These are phyloP conservation scores for Trifolium repens DNA, from an alignment of 306 rosid genomes.

Conservation along the genomic window DNA sequence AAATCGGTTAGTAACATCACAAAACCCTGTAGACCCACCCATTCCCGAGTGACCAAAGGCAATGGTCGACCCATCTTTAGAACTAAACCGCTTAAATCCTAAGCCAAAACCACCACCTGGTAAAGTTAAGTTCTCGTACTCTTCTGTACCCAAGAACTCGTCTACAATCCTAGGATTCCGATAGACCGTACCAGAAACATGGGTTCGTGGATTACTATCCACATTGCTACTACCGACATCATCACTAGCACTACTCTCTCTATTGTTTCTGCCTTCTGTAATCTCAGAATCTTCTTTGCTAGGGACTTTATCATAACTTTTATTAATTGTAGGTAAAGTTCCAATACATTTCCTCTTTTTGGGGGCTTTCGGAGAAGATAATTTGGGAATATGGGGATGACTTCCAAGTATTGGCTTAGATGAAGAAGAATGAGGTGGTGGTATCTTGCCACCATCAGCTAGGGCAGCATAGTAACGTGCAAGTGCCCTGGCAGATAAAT, in stretches of 20 bases:
- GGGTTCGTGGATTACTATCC: constrained; percentile 36
- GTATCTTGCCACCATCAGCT: constrained; percentile 79
- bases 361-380: constrained; percentile 48
- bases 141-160: constrained; percentile 79
- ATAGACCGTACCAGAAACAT: constrained; percentile 49
- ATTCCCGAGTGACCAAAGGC: constrained; percentile 96
- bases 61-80: constrained; percentile 63
- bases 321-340: constrained; percentile 36
- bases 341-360: constrained; percentile 47
- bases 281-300: constrained; percentile 28
- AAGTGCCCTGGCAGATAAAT: constrained; percentile 93
- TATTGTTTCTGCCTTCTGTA: constrained; percentile 30
- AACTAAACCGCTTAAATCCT: constrained; percentile 70
- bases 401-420: constrained; percentile 86
- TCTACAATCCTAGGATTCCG: constrained; percentile 73
- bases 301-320: constrained; percentile 40
- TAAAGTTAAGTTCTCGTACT: constrained; percentile 55
- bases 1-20: constrained; percentile 68
- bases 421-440: constrained; percentile 75
- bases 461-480: constrained; percentile 95
- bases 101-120: constrained; percentile 74
- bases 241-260: constrained; percentile 40
- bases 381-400: constrained; percentile 82
- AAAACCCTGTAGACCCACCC: constrained; percentile 94
- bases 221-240: constrained; percentile 36